A percentile compares a stretch with the other conserved stretches of the same genome.
These are phyloP conservation scores for Rhododendron molle DNA, from an alignment of 148 eudicot genomes.

Conservation along the genomic window DNA sequence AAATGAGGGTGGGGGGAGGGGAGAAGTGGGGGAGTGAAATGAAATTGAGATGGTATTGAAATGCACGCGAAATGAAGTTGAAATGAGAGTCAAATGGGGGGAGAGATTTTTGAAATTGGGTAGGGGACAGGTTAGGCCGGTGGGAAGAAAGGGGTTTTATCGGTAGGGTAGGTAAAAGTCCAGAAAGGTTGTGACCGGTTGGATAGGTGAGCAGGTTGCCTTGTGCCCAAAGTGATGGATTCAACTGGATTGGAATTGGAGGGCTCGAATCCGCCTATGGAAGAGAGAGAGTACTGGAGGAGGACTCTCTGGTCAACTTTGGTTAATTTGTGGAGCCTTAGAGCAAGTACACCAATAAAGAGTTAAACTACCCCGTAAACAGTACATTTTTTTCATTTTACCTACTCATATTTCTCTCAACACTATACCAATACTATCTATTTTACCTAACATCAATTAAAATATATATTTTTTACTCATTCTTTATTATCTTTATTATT, in stretches of 20 bases:
- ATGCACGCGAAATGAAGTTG: slow-evolving; percentile 6
- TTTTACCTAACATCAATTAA: too few species aligned
- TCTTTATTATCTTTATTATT: too few species aligned
- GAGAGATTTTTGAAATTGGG: neutral
- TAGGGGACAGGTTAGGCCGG: slow-evolving; percentile 8
- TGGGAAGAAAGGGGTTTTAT: neutral
- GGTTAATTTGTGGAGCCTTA: neutral
- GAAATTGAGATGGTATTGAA: neutral
- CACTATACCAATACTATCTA: too few species aligned
- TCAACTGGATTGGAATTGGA: neutral
- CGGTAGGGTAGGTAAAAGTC: slow-evolving; percentile 10
- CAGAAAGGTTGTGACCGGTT: neutral
- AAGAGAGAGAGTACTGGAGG: neutral
- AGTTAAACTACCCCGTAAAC: too few species aligned
- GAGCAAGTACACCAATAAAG: too few species aligned
- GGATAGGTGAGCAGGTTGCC: neutral
- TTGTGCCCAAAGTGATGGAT: neutral
- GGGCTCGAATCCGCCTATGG: neutral
- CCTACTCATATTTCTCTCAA: too few species aligned
- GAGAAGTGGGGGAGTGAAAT: too few species aligned
- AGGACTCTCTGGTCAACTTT: neutral
- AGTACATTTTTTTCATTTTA: too few species aligned
- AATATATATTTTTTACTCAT: too few species aligned
- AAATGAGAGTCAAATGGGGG: slow-evolving; percentile 8
- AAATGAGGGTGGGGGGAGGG: neutral